phyloP scores from a whole-genome alignment of 176 grass and related monocot genomes.

The Oryza coarctata region DNA sequence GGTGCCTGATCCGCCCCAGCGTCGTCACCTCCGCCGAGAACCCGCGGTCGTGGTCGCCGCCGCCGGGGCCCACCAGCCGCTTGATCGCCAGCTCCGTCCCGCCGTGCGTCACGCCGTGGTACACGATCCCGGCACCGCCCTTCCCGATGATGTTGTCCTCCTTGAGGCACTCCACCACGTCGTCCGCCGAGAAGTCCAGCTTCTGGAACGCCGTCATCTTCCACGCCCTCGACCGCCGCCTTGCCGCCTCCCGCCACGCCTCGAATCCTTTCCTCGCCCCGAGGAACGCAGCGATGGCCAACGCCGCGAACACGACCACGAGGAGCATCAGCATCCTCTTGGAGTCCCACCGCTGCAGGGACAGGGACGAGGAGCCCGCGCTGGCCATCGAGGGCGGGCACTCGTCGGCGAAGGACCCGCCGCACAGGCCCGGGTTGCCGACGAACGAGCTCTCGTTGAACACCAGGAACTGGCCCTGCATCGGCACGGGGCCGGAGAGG shows the following conservation, averaged over 20 bases:
- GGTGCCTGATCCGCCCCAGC: slow-evolving; percentile 79
- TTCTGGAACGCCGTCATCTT: slow-evolving; percentile 88
- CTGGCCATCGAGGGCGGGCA: neutral
- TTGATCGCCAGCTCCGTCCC: slow-evolving; percentile 79
- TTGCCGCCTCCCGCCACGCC: slow-evolving; percentile 39
- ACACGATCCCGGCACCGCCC: slow-evolving; percentile 89
- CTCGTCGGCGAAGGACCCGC: slow-evolving; percentile 6
- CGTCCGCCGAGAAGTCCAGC: slow-evolving; percentile 67
- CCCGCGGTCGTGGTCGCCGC: slow-evolving; percentile 62
- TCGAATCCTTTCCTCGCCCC: slow-evolving; percentile 26
- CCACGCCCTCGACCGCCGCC: slow-evolving; percentile 50
- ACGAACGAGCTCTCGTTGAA: slow-evolving; percentile 81
- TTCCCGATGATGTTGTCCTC: slow-evolving; percentile 95
- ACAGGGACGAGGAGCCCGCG: neutral
- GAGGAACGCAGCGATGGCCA: neutral
- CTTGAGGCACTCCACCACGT: slow-evolving; percentile 83
- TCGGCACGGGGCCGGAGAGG: slow-evolving; percentile 59
- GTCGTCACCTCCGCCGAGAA: slow-evolving; percentile 89
- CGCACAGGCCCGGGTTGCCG: slow-evolving; percentile 65
- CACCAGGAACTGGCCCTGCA: slow-evolving; percentile 75
- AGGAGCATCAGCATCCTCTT: slow-evolving; percentile 48
- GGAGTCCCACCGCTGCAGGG: neutral
- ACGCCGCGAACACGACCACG: neutral
- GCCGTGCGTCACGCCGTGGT: slow-evolving; percentile 55
- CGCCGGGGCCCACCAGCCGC: slow-evolving; percentile 52